Base-by-base conservation (phyloP, 2,329 filamentous ascomycete species). In the Dactylellina leptospora region DNA sequence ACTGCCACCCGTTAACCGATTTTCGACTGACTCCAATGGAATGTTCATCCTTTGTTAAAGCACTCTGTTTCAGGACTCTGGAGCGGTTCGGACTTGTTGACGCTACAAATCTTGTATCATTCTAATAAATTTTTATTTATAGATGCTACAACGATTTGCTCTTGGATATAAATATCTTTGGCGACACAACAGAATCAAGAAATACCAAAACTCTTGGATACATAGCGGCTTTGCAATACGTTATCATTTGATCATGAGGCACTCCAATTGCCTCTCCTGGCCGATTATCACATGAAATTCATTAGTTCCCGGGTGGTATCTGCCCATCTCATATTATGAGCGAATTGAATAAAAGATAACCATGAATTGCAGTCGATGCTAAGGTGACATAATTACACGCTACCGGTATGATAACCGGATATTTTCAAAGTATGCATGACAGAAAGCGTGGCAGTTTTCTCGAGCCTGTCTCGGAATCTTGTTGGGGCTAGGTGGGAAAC, bases 161-260 rank as follows among this genome's bases (percentile, higher is more conserved):
- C 8, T 42, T 10, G 38, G 16, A 42, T 42, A 42, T 42, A 42
- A 42, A 42, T 42, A 11, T 42, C 16, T 42, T 42, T 10, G 38
- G 38, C 16, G 16, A 18, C 38, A 10, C 38, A 42, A 42, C 16
- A 42, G 8, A 42, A 42, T 42, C 9, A 42, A 42, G 4, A 42
- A 42, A 42, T 42, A 16, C 16, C 38, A 42, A 42, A 42, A 42
- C 38, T 42, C 8, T 42, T 11, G 38, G 16, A 18, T 42, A 42
- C 9, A 16, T 18, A 42, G 38, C 16, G 38, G 38, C 8, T 18
- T 42, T 42, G 38, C 38, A 42, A 42, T 11, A 10, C 8, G 16
- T 42, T 42, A 18, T 42, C 38, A 42, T 42, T 42, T 42, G 38
- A 42, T 42, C 38, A 42, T 18, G 38, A 42, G 38, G 38, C 38